Conservation (phyloP, 2,329 filamentous ascomycete species). For the Neonectria coccinea region DNA sequence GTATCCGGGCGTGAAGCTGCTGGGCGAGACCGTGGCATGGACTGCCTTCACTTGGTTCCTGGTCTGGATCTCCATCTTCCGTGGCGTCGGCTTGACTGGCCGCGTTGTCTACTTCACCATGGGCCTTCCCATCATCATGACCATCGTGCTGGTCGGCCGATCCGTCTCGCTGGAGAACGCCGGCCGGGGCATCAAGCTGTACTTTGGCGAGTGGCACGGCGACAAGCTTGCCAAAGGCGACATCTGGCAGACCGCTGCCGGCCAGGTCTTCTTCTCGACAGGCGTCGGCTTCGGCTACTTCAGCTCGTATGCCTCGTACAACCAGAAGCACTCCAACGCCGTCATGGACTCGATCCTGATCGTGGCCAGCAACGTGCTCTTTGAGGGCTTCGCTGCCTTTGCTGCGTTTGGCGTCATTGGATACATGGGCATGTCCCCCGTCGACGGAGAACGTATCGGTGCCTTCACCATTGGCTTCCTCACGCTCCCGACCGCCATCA, state of each 20-base stretch:
- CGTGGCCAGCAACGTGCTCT: slow-evolving; percentile 65
- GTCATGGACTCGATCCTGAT: slow-evolving; percentile 70
- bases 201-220: slow-evolving; percentile 60
- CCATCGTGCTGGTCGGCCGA: slow-evolving; percentile 66
- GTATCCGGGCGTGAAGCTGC: slow-evolving; percentile 60
- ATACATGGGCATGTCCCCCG: slow-evolving; percentile 53
- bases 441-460: slow-evolving; percentile 57
- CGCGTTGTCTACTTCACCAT: slow-evolving; percentile 73
- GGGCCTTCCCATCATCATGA: slow-evolving; percentile 68
- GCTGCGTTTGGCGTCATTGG: slow-evolving; percentile 68
- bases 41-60: slow-evolving; percentile 69
- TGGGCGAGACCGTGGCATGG: slow-evolving; percentile 70
- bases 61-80: slow-evolving; percentile 70
- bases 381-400: slow-evolving; percentile 65
- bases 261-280: slow-evolving; percentile 71
- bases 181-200: slow-evolving; percentile 61
- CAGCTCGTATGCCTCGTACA: slow-evolving; percentile 69
- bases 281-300: slow-evolving; percentile 71
- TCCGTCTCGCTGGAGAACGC: slow-evolving; percentile 66
- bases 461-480: slow-evolving; percentile 69
- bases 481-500: slow-evolving; percentile 67
- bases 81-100: slow-evolving; percentile 67
- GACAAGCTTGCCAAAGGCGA: slow-evolving; percentile 61
- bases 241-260: slow-evolving; percentile 70
- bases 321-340: slow-evolving; percentile 67